Evolutionary conservation across 108 stramenopile genomes (phyloP).

Genomic region (Skeletonema tropicum): DNA sequence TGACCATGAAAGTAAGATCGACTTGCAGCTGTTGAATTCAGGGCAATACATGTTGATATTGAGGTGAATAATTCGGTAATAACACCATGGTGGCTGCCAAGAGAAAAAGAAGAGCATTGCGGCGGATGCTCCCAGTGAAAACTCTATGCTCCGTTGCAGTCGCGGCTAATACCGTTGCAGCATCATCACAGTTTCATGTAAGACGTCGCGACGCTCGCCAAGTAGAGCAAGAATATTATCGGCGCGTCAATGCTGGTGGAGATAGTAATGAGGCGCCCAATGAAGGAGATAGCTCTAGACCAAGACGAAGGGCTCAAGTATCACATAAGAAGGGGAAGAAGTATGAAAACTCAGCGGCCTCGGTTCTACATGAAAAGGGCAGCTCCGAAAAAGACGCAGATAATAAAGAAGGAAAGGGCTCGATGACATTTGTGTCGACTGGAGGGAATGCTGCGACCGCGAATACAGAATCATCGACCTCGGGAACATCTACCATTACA

Average conservation of each 20-base stretch:
- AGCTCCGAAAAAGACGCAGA: not conserved
- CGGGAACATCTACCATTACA: not conserved
- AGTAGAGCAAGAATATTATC: not conserved
- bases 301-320: not conserved
- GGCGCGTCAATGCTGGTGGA: not conserved
- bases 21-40: too few species aligned
- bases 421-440: not conserved
- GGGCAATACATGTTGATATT: too few species aligned
- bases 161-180: not conserved
- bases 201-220: not conserved
- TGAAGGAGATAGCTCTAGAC: not conserved
- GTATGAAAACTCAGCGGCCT: not conserved
- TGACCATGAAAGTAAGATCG: too few species aligned
- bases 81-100: not conserved
- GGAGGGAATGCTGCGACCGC: not conserved
- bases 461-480: not conserved
- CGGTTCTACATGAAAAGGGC: not conserved
- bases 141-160: constrained; percentile 11
- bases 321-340: constrained; percentile 2
- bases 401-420: not conserved
- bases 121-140: not conserved
- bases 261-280: not conserved
- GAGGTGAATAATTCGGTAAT: not conserved
- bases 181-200: not conserved
- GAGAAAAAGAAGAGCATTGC: not conserved